These are phyloP conservation scores for Pneumocystis jirovecii DNA, from an alignment of 1,139 yeast genomes.

Conservation along the genomic window DNA sequence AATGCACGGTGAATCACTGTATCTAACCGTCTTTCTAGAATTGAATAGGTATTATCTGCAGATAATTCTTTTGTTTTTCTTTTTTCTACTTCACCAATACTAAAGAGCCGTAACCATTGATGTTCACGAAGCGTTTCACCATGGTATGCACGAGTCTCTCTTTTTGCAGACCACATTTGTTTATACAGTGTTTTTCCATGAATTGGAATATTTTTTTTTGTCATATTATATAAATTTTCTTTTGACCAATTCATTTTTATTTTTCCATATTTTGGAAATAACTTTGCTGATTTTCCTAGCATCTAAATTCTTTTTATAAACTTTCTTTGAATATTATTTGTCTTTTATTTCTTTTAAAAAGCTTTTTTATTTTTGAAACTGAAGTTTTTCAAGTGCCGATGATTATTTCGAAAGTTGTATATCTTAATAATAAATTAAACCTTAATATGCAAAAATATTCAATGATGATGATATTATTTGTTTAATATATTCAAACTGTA, in stretches of 20 bases:
- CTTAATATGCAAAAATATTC: neutral
- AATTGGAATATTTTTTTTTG: constrained; percentile 45
- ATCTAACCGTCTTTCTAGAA: constrained; percentile 76
- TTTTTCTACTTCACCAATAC: constrained; percentile 13
- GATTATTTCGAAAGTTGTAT: neutral
- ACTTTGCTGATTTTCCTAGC: constrained; percentile 18
- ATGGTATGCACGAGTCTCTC: constrained; percentile 86
- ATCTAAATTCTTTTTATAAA: neutral
- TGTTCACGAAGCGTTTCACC: constrained; percentile 81
- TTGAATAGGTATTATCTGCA: constrained; percentile 76
- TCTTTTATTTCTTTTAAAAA: neutral
- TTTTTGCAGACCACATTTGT: constrained; percentile 84
- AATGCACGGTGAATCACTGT: constrained; percentile 78
- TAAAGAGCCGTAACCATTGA: constrained; percentile 37
- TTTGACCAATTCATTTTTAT: constrained; percentile 86
- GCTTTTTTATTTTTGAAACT: neutral
- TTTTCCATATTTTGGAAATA: constrained; percentile 23
- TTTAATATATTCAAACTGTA: neutral
- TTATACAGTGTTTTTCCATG: constrained; percentile 57
- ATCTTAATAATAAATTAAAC: neutral
- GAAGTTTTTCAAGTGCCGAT: neutral
- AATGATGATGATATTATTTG: neutral
- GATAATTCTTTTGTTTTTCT: constrained; percentile 42
- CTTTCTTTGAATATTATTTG: neutral
- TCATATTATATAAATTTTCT: constrained; percentile 74